Evolutionary conservation across 352 stramenopile genomes (phyloP).

Genomic region (Phytophthora brassicae): DNA sequence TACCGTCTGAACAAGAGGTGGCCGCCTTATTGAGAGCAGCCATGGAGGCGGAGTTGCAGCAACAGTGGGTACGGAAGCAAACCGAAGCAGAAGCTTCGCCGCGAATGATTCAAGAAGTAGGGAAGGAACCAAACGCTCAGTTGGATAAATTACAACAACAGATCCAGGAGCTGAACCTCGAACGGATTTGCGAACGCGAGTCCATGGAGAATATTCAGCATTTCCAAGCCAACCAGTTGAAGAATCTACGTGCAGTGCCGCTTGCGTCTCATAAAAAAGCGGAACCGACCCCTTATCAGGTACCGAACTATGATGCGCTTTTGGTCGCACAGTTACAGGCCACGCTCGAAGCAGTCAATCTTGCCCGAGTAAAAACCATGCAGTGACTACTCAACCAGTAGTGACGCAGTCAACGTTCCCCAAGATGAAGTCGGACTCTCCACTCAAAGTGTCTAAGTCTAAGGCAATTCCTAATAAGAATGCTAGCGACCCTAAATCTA

Average conservation of each 20-base stretch:
- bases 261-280: neutral
- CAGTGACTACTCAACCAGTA: neutral
- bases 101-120: neutral
- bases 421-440: no score
- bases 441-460: no score
- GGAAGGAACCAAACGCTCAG: neutral
- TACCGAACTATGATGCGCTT: neutral
- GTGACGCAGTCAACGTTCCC: no score
- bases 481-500: neutral
- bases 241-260: neutral
- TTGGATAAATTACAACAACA: neutral
- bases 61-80: neutral
- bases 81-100: neutral
- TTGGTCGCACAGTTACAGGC: neutral
- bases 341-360: neutral
- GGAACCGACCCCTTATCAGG: no score
- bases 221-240: no score
- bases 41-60: neutral
- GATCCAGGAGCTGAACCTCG: neutral
- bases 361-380: neutral
- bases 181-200: neutral
- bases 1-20: no score
- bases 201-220: neutral
- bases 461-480: neutral
- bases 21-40: neutral